A percentile compares a stretch with the other conserved stretches of the same genome.
These are phyloP conservation scores for Sugiyamaella neomexicana DNA, from an alignment of 1,139 yeast genomes.

Conservation along the genomic window DNA sequence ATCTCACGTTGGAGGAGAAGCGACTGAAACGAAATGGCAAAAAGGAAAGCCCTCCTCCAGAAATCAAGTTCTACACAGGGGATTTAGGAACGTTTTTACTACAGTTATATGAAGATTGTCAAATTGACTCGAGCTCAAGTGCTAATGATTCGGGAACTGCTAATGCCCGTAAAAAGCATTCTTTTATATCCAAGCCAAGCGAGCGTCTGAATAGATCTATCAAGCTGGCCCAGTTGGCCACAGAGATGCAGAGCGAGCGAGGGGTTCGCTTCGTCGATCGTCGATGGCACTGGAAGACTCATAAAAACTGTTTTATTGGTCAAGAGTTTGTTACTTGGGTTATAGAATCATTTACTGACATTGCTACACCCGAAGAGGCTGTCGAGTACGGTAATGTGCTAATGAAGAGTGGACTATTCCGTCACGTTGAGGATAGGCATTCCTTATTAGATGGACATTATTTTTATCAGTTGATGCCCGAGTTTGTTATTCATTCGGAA, in stretches of 20 bases:
- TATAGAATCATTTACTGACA: slow-evolving; percentile 72
- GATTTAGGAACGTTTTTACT: slow-evolving; percentile 67
- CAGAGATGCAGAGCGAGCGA: slow-evolving; percentile 60
- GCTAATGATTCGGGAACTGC: slow-evolving; percentile 17
- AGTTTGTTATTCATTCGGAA: slow-evolving; percentile 43
- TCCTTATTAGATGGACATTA: slow-evolving; percentile 90
- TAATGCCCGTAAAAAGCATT: slow-evolving; percentile 34
- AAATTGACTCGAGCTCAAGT: slow-evolving; percentile 15
- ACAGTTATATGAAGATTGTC: slow-evolving; percentile 42
- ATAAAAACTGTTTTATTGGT: slow-evolving; percentile 79
- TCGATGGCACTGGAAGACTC: slow-evolving; percentile 86
- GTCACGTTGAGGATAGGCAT: slow-evolving; percentile 81
- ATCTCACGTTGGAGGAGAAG: slow-evolving; percentile 48
- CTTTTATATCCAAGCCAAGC: slow-evolving; percentile 40
- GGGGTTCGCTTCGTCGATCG: slow-evolving; percentile 71
- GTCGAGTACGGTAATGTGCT: slow-evolving; percentile 71
- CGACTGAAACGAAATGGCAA: slow-evolving; percentile 37
- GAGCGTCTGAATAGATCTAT: slow-evolving; percentile 46
- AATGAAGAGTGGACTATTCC: slow-evolving; percentile 69
- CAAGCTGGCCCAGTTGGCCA: slow-evolving; percentile 54
- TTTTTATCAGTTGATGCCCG: slow-evolving; percentile 71
- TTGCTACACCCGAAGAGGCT: slow-evolving; percentile 80
- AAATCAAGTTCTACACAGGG: slow-evolving; percentile 85
- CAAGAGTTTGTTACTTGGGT: slow-evolving; percentile 86
- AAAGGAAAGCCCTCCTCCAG: slow-evolving; percentile 62